Conservation (phyloP, 192 early-diverging fungal genomes). For the Linnemannia zychae region DNA sequence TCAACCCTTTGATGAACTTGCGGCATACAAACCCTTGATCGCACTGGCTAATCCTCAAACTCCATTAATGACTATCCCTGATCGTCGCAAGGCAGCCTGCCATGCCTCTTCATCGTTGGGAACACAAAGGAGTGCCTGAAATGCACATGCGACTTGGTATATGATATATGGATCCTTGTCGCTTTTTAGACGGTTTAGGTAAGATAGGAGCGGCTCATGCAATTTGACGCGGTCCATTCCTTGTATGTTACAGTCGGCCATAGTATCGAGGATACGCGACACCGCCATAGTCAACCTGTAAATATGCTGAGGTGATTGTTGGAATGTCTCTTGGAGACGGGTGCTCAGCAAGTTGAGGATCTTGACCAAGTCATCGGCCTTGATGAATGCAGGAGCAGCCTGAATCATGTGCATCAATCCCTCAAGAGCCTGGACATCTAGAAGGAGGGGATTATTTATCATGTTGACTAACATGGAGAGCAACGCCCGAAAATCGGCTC, state of each 20-base stretch:
- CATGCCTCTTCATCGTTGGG: slow-evolving; percentile 16
- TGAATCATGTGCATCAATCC: slow-evolving; percentile 12
- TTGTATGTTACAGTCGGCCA: slow-evolving; percentile 12
- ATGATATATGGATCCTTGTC: slow-evolving; percentile 3
- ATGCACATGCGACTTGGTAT: slow-evolving; percentile 20
- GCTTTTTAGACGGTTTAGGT: not conserved
- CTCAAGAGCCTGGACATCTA: slow-evolving; percentile 3
- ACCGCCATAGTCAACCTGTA: slow-evolving; percentile 3
- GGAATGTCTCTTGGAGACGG: not conserved
- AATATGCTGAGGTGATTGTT: slow-evolving; percentile 5
- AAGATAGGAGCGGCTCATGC: slow-evolving; percentile 11
- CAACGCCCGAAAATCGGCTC: not conserved
- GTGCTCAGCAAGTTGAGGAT: not conserved
- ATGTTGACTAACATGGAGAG: not conserved
- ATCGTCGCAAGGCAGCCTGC: slow-evolving; percentile 2
- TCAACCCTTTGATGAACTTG: not conserved
- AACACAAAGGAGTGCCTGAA: slow-evolving; percentile 17
- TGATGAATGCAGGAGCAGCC: not conserved
- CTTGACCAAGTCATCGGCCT: slow-evolving; percentile 12
- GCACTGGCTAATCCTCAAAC: not conserved
- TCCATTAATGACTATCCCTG: not conserved
- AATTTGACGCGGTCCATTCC: slow-evolving; percentile 9
- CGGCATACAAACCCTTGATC: slow-evolving; percentile 9
- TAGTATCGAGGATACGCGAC: slow-evolving; percentile 13
- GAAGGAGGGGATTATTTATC: not conserved